Percentiles rank a stretch among this genome's conserved stretches.
Conservation (phyloP, 2,329 filamentous ascomycete species). For the Cercospora berteroae region DNA sequence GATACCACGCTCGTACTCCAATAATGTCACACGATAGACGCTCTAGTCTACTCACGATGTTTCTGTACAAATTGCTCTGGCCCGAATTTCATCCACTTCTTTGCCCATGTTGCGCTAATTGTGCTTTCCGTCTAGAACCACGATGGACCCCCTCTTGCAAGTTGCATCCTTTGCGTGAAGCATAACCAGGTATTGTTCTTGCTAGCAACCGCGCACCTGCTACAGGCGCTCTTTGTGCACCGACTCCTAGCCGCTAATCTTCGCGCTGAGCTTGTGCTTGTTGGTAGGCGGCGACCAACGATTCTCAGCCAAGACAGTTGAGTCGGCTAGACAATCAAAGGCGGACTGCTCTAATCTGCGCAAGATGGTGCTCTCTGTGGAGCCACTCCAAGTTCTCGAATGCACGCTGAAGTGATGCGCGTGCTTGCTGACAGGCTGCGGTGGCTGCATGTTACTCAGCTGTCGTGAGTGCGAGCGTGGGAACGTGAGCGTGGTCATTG, state of each 20-base stretch:
- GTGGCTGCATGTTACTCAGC: not conserved
- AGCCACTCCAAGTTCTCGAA: slow-evolving; percentile 9
- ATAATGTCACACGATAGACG: not conserved
- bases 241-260: not conserved
- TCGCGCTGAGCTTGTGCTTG: not conserved
- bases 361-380: slow-evolving; percentile 13
- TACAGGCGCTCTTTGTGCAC: not conserved
- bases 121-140: no score
- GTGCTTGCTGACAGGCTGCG: not conserved
- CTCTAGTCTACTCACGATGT: not conserved
- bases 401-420: slow-evolving; percentile 1
- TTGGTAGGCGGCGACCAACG: not conserved
- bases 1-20: not conserved
- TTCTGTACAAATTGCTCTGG: not conserved
- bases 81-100: no score
- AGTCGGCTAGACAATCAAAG: not conserved
- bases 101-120: no score
- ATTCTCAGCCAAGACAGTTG: not conserved
- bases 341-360: slow-evolving; percentile 14
- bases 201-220: not conserved
- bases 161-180: not conserved
- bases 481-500: not conserved
- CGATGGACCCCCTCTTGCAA: not conserved
- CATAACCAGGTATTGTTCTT: not conserved
- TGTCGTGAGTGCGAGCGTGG: not conserved